These are phyloP conservation scores for Aspergillus novofumigatus DNA, from an alignment of 2,329 filamentous ascomycete species.

Conservation along the genomic window DNA sequence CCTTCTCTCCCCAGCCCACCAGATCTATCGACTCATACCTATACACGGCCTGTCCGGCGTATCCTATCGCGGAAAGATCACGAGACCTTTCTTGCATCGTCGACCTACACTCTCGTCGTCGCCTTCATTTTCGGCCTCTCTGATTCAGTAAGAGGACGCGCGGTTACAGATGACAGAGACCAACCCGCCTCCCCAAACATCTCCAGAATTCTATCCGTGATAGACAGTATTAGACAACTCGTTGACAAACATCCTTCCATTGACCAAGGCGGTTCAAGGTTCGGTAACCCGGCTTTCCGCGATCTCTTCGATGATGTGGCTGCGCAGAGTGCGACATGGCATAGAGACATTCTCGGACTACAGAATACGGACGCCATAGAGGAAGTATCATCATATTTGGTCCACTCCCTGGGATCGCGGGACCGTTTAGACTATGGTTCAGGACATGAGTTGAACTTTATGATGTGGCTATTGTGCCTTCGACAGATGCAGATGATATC, in stretches of 20 bases:
- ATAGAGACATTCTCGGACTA: constrained; percentile 37
- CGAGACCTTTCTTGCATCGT: constrained; percentile 71
- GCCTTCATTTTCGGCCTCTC: constrained; percentile 84
- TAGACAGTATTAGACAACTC: constrained; percentile 65
- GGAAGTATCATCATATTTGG: constrained; percentile 76
- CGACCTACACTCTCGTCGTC: constrained; percentile 69
- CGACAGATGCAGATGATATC: constrained; percentile 69
- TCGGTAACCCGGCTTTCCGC: constrained; percentile 90
- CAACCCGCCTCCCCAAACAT: constrained; percentile 54
- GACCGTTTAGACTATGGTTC: constrained; percentile 93
- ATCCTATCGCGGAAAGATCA: constrained; percentile 82
- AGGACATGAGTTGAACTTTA: constrained; percentile 94
- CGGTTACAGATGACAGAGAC: constrained; percentile 24
- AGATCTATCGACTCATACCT: constrained; percentile 56
- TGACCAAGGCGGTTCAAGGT: constrained; percentile 82
- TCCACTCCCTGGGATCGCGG: constrained; percentile 79
- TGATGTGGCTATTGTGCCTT: constrained; percentile 93
- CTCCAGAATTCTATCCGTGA: constrained; percentile 61
- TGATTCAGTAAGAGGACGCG: constrained; percentile 64
- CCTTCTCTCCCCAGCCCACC: constrained; percentile 68
- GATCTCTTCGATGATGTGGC: constrained; percentile 61
- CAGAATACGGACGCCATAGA: constrained; percentile 50
- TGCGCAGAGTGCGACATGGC: constrained; percentile 38
- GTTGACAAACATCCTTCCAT: constrained; percentile 70
- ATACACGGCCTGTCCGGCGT: constrained; percentile 65